phyloP scores from a whole-genome alignment of 768 basidiomycete species.

The Coprinopsis sp. region DNA sequence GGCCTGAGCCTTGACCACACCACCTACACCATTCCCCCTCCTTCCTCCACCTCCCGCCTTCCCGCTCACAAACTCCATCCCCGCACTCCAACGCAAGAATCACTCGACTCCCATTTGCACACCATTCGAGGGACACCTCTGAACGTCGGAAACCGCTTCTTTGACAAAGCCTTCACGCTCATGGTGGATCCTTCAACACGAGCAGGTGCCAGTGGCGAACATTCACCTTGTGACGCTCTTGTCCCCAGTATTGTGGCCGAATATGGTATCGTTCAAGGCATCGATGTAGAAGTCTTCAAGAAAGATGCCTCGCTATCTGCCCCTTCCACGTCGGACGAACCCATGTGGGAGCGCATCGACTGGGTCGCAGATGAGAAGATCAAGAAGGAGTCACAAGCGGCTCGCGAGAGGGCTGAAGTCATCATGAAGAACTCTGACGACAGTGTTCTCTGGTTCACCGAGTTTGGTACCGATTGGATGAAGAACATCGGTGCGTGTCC shows the following conservation, averaged over 20 bases:
- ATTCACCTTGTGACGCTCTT: conserved; percentile 85
- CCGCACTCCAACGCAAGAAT: conserved; percentile 30
- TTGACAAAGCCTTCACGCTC: conserved; percentile 81
- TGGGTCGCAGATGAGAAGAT: conserved; percentile 70
- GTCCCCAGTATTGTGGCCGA: conserved; percentile 85
- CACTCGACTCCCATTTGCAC: conserved; percentile 69
- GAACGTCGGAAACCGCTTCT: conserved; percentile 77
- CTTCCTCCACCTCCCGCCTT: conserved; percentile 14
- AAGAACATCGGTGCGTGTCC: conserved; percentile 59
- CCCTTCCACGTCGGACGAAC: conserved; percentile 4
- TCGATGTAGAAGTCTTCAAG: conserved; percentile 46
- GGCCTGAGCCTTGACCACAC: conserved; percentile 78
- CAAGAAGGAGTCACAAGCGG: conserved; percentile 49
- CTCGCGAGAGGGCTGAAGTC: conserved; percentile 48
- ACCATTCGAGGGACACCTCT: conserved; percentile 59
- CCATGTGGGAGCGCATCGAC: conserved; percentile 59
- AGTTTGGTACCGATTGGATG: conserved; percentile 87
- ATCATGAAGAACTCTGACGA: conserved; percentile 80
- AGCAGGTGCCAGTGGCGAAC: conserved; percentile 86
- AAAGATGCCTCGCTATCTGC: conserved; percentile 5
- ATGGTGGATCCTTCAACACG: conserved; percentile 82
- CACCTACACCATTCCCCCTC: conserved; percentile 40
- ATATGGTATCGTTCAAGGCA: conserved; percentile 67
- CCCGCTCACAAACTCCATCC: conserved; percentile 19
- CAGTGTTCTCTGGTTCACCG: conserved; percentile 75